Evolutionary conservation across 208 protist genomes (phyloP).

Genomic region (Leptomonas seymouri): DNA sequence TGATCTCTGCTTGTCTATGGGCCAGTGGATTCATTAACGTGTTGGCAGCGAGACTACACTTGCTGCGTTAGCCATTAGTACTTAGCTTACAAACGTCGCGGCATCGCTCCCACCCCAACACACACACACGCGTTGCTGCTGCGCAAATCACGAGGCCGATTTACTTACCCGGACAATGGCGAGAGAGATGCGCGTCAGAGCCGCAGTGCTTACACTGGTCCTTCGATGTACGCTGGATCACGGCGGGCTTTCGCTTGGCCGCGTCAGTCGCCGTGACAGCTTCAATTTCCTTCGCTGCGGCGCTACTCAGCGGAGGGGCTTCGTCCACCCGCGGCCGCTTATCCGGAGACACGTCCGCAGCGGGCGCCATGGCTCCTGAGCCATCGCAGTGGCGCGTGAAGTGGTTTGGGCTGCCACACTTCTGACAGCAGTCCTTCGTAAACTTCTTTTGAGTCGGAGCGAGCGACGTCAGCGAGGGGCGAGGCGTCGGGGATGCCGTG

Average conservation of each 20-base stretch:
- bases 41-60: no score
- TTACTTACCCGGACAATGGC: conserved; percentile 76
- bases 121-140: no score
- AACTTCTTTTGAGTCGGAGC: conserved; percentile 5
- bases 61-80: no score
- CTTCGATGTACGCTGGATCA: conserved; percentile 54
- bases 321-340: background rate
- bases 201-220: conserved; percentile 84
- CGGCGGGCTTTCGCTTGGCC: background rate
- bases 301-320: background rate
- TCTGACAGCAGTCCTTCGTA: conserved; percentile 41
- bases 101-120: no score
- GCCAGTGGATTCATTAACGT: no score
- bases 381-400: conserved; percentile 45
- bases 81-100: no score
- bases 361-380: conserved; percentile 4
- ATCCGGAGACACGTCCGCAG: background rate
- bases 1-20: no score
- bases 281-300: background rate
- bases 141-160: no score
- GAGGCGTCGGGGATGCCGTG: no score
- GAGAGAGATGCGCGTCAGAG: conserved; percentile 67
- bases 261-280: background rate
- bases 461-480: background rate
- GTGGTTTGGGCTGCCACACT: conserved; percentile 40